Base-by-base conservation (phyloP, 1,284 basidiomycete species). In the Austroboletus niveus region DNA sequence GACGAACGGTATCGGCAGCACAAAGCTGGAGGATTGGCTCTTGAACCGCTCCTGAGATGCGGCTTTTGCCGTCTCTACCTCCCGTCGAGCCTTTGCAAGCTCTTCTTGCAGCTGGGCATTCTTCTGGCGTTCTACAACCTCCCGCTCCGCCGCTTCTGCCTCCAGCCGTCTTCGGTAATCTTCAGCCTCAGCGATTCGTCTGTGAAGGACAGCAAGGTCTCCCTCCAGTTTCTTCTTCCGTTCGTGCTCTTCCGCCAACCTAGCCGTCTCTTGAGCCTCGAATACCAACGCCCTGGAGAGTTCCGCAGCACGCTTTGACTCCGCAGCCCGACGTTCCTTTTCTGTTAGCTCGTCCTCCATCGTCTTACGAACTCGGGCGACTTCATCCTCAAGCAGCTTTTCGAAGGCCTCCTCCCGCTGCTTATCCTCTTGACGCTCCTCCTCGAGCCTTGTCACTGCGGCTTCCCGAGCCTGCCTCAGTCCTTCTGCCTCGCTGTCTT, bases 1-100 rank as follows among this genome's bases (percentile, higher is more conserved):
- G 20, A 68, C 69, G 40, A 71, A 68, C 8, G 65, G 68, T 51
- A 71, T 70, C 4, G 69, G 65, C 15, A 68, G 46, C 32, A 69
- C 43, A 52, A 70, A 65, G 22, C 58, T 52, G 4, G 64, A 50
- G 2, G 68, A 56, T 4, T 66, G 53, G 38, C 66, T 65, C 56
- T 63, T 69, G 42, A 47, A 14, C 24, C 68, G 56, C 40, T 66
- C 68, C 20, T 70, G 63, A 3, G 57, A 57, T 39, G 52, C 57
- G 14, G 56, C 38, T 47, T 46, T 61, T 24, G 67, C 62, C 11
- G 34, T 35, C 39, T 63, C 69, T 8, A 50, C 67, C 45, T 69
- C 64, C 36, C 65, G 58, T 49, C 61, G 63, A 29, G 64, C 69
- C 46, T 50, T 60, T 15, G 56, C 55, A 5, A 71, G 66, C 40